Evolutionary conservation across 139 green algal genomes (phyloP), one percentile per base, ranked within the genome.

Genomic region (Auxenochlorella protothecoides): DNA sequence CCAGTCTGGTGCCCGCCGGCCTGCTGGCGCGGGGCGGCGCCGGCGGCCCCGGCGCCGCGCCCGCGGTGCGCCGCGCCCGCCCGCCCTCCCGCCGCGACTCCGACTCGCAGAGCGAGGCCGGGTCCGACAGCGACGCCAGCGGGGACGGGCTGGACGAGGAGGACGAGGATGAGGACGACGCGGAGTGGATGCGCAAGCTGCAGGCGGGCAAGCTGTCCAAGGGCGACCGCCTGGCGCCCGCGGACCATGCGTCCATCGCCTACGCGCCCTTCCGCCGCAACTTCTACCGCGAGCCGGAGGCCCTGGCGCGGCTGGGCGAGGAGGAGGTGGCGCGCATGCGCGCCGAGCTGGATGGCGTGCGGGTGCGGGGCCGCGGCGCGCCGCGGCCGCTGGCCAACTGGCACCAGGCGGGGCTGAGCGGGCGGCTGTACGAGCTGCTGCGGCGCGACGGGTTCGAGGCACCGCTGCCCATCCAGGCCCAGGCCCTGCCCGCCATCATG

Each of bases 401-500:
- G 91, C 89, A 86, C 56, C 93, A 97, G 77, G 74, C 71, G 68
- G 92, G 93, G 3, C 85, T 99, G 27, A 86, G 68, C 73, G 71
- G 57, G 55, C 80, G 83, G 15, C 67, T 97, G 51, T 74, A 97
- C 27, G 89, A 97, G 2, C 59, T 90, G 4, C 76, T 98, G 54
- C 77, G 74, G 9, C 91, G 90, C 68, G 63, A 59, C 6, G 89
- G 83, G 60, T 97, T 93, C 70, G 85, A 92, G 12, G 74, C 69
- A 12, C 94, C 94, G 3, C 89, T 97, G 79, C 83, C 95, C 15
- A 97, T 99, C 67, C 94, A 98, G 82, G 84, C 91, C n/a, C 92
- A 98, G 76, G 89, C 92, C 8, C 81, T 98, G 66, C 95, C 95
- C 0, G 85, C 68, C 71, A 96, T 99, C 78, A 99, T 98, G 95